Evolutionary conservation across 2,329 filamentous ascomycete species (phyloP).

Genomic region (Beauveria scarabaeidicola): DNA sequence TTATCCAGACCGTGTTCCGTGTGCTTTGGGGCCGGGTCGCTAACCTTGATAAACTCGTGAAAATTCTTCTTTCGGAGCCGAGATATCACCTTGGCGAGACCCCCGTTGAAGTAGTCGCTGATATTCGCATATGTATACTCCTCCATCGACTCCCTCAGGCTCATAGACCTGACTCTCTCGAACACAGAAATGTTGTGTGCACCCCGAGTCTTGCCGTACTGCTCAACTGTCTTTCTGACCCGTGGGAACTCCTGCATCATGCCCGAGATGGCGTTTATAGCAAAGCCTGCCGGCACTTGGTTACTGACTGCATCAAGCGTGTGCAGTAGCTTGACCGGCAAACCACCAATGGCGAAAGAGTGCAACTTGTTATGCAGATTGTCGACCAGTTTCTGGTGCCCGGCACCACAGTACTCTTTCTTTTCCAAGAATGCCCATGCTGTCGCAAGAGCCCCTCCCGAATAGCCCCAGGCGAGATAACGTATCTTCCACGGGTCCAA

Average conservation of each 20-base stretch:
- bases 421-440: slow-evolving; percentile 42
- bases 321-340: slow-evolving; percentile 30
- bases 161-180: not conserved
- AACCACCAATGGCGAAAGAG: slow-evolving; percentile 30
- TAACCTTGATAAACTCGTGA: no score
- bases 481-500: slow-evolving; percentile 23
- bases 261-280: slow-evolving; percentile 15
- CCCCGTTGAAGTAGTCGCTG: slow-evolving; percentile 2
- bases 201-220: not conserved
- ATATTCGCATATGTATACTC: not conserved
- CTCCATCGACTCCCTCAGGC: not conserved
- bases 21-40: no score
- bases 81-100: not conserved
- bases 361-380: no score
- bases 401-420: slow-evolving; percentile 24
- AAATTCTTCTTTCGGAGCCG: not conserved
- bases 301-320: slow-evolving; percentile 27
- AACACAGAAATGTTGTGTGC: not conserved
- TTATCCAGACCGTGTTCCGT: no score
- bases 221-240: not conserved
- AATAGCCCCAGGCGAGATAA: slow-evolving; percentile 46
- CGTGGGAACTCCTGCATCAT: slow-evolving; percentile 18
- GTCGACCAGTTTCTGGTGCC: no score
- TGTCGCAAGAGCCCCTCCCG: slow-evolving; percentile 43
- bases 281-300: slow-evolving; percentile 14